Evolutionary conservation across 345 rosid species (phyloP), one percentile per base, ranked within the genome.

Genomic region (Litchi chinensis): DNA sequence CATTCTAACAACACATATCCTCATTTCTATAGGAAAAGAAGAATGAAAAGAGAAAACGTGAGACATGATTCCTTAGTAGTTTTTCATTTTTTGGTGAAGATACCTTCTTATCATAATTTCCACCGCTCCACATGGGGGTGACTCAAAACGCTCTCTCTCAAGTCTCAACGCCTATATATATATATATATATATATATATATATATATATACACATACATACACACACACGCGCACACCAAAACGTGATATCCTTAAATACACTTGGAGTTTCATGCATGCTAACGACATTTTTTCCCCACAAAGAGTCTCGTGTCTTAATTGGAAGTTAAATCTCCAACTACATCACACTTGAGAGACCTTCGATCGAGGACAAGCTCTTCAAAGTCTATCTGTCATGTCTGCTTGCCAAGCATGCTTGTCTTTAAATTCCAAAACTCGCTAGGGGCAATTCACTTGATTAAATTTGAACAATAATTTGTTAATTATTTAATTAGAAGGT

Each of bases 311-410:
- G 28, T 65, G 63, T 19, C 62, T 37, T 5, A 19, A 26, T 32
- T 73, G 4, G 18, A 21, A 65, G n/a, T 32, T 46, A 32, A 52
- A 32, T 65, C 65, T 66, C 32, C 21, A 64, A 63, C 19, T 10
- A 10, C 13, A 48, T 32, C 46, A 62, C 8, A 16, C 59, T 63
- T 22, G 67, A 8, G 48, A 52, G 60, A 24, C 11, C 62, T 76
- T 66, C 22, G 8, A 37, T 39, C 16, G 15, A 37, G 13, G 50
- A 76, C 79, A 76, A 37, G 2, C 22, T 32, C 65, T 52, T 76
- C 71, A 2, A 50, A 76, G 10, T 71, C 79, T 15, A 67, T 76
- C 65, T 67, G 79, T 76, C 73, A 37, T 67, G 79, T 52, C 79
- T 39, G 39, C 65, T 26, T 24, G 39, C 52, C 54, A 43, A 62